These are phyloP conservation scores for Rhodotorula sp. DNA, from an alignment of 1,284 basidiomycete species.

Conservation along the genomic window DNA sequence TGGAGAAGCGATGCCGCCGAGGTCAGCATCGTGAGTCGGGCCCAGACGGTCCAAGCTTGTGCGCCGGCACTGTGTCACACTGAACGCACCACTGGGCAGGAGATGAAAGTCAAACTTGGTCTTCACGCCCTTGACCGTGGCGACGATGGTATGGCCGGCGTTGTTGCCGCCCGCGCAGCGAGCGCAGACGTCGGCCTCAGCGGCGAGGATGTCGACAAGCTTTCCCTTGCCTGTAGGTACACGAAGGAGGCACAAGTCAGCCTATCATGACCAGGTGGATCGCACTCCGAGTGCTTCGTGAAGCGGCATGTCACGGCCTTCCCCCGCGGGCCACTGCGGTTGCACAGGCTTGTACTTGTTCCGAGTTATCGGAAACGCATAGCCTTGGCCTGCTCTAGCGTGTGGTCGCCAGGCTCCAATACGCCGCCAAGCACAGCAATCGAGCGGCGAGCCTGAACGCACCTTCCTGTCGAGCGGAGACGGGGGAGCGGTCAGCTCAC, in stretches of 20 bases:
- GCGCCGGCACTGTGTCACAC: too few species aligned
- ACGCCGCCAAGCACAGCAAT: too few species aligned
- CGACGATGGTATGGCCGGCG: conserved; percentile 95
- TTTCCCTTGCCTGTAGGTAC: conserved; percentile 71
- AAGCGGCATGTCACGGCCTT: too few species aligned
- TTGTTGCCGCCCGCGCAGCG: conserved; percentile 98
- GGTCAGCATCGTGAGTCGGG: background rate
- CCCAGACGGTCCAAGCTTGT: background rate
- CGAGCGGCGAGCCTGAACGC: background rate
- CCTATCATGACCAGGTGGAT: too few species aligned
- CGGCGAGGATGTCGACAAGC: conserved; percentile 87
- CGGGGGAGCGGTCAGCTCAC: background rate
- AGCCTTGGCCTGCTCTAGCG: background rate
- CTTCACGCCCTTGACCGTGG: conserved; percentile 67
- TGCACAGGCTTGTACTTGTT: too few species aligned
- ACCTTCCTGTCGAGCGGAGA: conserved; percentile 22
- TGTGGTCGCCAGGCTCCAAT: too few species aligned
- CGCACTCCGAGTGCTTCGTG: too few species aligned
- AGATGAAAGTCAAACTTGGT: conserved; percentile 95
- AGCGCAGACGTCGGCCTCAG: conserved; percentile 87
- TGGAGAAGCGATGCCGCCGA: conserved; percentile 47
- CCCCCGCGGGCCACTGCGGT: too few species aligned
- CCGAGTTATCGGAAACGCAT: too few species aligned
- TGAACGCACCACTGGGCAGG: conserved; percentile 77
- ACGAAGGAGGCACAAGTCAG: background rate